These are phyloP conservation scores for Allium fistulosum DNA, from an alignment of 106 monocot species.

Conservation along the genomic window DNA sequence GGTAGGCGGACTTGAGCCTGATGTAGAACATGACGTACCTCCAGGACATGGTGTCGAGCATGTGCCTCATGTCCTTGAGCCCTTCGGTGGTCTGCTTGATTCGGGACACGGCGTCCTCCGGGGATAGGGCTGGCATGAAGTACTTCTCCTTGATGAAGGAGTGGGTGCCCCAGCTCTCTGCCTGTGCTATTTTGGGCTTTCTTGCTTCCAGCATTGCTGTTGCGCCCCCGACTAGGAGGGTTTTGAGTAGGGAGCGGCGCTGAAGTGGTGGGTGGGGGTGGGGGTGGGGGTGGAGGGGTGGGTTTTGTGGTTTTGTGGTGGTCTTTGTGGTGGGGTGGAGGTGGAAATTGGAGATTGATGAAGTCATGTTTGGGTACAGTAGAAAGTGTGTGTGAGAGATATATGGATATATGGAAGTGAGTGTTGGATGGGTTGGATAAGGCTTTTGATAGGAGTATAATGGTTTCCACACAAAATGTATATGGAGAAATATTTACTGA, in stretches of 20 bases:
- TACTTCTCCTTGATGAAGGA: constrained; percentile 71
- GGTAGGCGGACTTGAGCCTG: constrained; percentile 61
- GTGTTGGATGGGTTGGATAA: too few relatives aligned
- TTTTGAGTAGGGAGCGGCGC: background rate
- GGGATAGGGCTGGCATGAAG: constrained; percentile 61
- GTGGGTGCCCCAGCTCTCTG: constrained; percentile 53
- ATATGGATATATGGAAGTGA: too few relatives aligned
- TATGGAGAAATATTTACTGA: too few relatives aligned
- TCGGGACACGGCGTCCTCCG: constrained; percentile 71
- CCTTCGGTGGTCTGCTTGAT: constrained; percentile 86
- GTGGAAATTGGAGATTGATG: too few relatives aligned
- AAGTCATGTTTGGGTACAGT: too few relatives aligned
- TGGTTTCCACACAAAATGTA: too few relatives aligned
- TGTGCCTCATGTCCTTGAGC: constrained; percentile 53
- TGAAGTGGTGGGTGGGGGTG: background rate
- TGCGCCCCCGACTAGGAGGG: background rate
- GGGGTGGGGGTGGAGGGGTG: background rate
- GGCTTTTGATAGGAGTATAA: too few relatives aligned
- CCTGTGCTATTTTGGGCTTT: constrained; percentile 5
- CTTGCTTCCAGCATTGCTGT: constrained; percentile 9
- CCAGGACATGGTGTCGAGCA: constrained; percentile 94
- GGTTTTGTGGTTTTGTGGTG: too few relatives aligned
- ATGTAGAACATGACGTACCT: constrained; percentile 71
- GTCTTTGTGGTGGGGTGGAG: too few relatives aligned
- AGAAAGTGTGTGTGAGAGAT: too few relatives aligned